Conservation (phyloP, 345 rosid genomes). For the Eucalyptus sp. region DNA sequence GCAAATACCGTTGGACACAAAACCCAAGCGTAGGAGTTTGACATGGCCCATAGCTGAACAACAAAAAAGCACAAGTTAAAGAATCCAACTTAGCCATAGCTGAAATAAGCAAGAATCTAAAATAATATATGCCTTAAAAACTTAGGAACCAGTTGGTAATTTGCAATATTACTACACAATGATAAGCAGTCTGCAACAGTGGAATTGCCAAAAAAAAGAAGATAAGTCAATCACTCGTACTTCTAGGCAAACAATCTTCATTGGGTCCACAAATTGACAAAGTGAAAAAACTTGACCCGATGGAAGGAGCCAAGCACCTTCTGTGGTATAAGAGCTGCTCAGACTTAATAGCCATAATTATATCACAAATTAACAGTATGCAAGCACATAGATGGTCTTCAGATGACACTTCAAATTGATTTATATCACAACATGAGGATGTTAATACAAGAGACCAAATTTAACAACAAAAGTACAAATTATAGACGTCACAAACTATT, state of each 20-base stretch:
- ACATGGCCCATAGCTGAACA: constrained; percentile 67
- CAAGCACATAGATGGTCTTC: neutral
- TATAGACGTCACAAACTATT: neutral
- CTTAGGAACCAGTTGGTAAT: neutral
- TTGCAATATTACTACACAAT: neutral
- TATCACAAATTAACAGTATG: neutral
- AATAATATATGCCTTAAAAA: neutral
- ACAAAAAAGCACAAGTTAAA: neutral
- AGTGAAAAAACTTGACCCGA: neutral
- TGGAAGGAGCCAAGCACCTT: neutral
- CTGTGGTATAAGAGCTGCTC: neutral
- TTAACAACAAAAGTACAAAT: neutral
- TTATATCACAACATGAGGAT: neutral
- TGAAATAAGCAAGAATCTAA: neutral
- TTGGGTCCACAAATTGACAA: neutral
- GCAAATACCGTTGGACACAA: constrained; percentile 86
- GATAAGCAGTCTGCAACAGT: neutral
- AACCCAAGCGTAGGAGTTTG: constrained; percentile 98
- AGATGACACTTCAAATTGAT: neutral
- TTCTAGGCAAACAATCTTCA: neutral
- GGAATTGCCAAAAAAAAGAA: neutral
- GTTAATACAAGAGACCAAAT: neutral
- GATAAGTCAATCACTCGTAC: neutral
- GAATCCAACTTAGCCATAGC: neutral
- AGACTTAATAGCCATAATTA: neutral